A percentile compares a stretch with the other conserved stretches of the same genome.
These are phyloP conservation scores for Cladosporium sp. DNA, from an alignment of 2,329 filamentous ascomycete species.

Conservation along the genomic window DNA sequence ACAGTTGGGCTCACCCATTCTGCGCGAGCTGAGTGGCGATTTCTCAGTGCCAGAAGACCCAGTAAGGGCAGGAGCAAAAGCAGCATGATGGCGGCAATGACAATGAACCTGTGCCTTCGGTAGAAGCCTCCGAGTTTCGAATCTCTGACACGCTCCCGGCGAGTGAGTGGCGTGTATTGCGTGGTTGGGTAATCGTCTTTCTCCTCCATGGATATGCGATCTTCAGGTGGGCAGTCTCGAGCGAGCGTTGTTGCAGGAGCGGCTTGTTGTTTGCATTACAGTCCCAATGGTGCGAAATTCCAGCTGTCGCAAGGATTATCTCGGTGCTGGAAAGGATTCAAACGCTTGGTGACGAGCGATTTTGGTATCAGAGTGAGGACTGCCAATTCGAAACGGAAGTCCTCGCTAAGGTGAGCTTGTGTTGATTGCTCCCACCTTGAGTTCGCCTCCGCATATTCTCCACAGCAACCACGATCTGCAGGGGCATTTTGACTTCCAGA, in stretches of 20 bases:
- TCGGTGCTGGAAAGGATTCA: neutral
- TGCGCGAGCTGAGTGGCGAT: conserved; percentile 24
- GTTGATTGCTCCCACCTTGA: neutral
- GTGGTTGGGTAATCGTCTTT: conserved; percentile 16
- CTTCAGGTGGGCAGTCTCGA: conserved; percentile 3
- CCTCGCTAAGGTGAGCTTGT: neutral
- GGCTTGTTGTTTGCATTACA: conserved; percentile 3
- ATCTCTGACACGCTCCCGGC: conserved; percentile 2
- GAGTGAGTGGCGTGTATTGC: neutral
- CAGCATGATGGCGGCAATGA: conserved; percentile 26
- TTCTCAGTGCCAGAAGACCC: conserved; percentile 32
- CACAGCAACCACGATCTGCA: conserved; percentile 7
- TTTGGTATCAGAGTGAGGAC: neutral
- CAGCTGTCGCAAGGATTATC: neutral
- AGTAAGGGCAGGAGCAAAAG: conserved; percentile 32
- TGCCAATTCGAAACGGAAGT: neutral
- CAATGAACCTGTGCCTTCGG: conserved; percentile 28
- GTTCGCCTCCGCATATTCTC: conserved; percentile 4
- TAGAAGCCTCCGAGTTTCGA: conserved; percentile 25
- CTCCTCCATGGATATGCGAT: conserved; percentile 10
- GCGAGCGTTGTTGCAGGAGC: conserved; percentile 1
- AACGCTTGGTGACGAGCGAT: neutral
- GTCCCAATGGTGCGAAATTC: neutral
- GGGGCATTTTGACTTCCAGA: neutral
- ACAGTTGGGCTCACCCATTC: conserved; percentile 32